phyloP scores from a whole-genome alignment of 352 stramenopile species.

The Phytophthora cactorum region DNA sequence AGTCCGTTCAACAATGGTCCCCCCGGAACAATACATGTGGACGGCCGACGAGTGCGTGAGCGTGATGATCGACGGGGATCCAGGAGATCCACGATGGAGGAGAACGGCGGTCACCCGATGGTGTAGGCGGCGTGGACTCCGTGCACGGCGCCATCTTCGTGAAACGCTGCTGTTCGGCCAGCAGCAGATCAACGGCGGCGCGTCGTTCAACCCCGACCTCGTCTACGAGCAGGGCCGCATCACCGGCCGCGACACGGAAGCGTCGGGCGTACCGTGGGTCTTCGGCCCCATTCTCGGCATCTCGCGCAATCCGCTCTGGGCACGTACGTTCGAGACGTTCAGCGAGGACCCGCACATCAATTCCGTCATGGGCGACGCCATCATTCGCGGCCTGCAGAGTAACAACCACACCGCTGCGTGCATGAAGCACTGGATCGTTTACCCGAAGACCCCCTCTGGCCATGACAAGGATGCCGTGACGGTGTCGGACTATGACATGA shows the following conservation, averaged over 20 bases:
- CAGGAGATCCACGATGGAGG: slow-evolving; percentile 68
- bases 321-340: slow-evolving; percentile 91
- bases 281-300: slow-evolving; percentile 86
- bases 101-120: slow-evolving; percentile 45
- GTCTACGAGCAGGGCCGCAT: slow-evolving; percentile 63
- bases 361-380: slow-evolving; percentile 53
- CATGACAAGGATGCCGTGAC: slow-evolving; percentile 80
- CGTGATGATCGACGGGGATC: slow-evolving; percentile 69
- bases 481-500: slow-evolving; percentile 62
- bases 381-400: slow-evolving; percentile 72
- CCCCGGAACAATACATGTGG: slow-evolving; percentile 36
- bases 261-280: slow-evolving; percentile 84
- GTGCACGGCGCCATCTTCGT: slow-evolving; percentile 91
- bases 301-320: slow-evolving; percentile 81
- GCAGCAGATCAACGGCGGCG: slow-evolving; percentile 48
- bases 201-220: slow-evolving; percentile 83
- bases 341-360: slow-evolving; percentile 86
- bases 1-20: slow-evolving; percentile 43
- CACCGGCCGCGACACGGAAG: slow-evolving; percentile 77
- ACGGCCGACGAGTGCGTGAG: slow-evolving; percentile 64
- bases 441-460: slow-evolving; percentile 67
- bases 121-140: slow-evolving; percentile 89
- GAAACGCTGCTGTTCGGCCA: slow-evolving; percentile 69
- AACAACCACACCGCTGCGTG: slow-evolving; percentile 64
- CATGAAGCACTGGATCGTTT: slow-evolving; percentile 88